Base-by-base conservation (phyloP, 768 basidiomycete species). In the Tylopilus subfusipes region DNA sequence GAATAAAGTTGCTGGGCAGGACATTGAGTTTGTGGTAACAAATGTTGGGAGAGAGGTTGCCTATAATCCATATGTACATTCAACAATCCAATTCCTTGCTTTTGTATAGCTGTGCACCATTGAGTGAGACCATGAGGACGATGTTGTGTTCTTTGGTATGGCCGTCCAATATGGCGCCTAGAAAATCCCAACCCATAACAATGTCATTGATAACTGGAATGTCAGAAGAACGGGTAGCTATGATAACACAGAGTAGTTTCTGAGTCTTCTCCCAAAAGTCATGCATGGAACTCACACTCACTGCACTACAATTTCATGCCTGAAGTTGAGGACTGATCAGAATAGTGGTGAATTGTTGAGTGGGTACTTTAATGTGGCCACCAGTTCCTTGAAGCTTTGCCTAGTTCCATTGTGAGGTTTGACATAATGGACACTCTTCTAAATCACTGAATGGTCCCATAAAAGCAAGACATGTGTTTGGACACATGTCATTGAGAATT, bases 311-410 rank as follows among this genome's bases (percentile, higher is more conserved):
- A 16, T n/a, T n/a, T n/a, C n/a, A n/a, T n/a, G n/a, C n/a, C n/a
- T n/a, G n/a, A n/a, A n/a, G n/a, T n/a, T n/a, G 76, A 1, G 75
- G 77, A 4, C 76, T 76, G 16, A 78, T 40, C 0, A 68, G 75
- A 22, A 79, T 70, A 0, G 76, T 79, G 7, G 51, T 52, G 29
- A 73, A 73, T 14, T 72, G 62, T 16, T 72, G 61, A 1, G 66
- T 62, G 0, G 76, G 61, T 2, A 72, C 56, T 48, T 70, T 69
- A 5, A 42, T 30, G 0, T 19, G 16, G 0, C 56, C 44, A 31
- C 19, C 11, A 0, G 44, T 30, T 0, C 30, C 44, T 21, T 31
- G 44, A 7, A 46, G 30, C 0, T 29, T 34, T 4, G 2, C 42
- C 5, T 63, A 16, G 45, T 71, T 57, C 57, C 70, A 77, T 0